Evolutionary conservation across 306 rosid genomes (phyloP), one percentile per base, ranked within the genome.

Genomic region (Alnus glutinosa): DNA sequence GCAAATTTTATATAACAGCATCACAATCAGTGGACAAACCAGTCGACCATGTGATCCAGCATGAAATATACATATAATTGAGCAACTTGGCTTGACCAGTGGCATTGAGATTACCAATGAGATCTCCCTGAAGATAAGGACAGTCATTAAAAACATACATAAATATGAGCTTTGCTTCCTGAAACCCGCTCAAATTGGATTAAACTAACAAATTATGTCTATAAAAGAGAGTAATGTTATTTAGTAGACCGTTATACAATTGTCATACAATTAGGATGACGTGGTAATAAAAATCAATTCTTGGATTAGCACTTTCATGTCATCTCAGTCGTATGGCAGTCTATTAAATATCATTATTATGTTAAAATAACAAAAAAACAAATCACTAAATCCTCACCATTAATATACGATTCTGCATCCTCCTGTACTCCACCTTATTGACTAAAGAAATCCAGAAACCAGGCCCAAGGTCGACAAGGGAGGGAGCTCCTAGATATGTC

Each of bases 371-470:
- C 42, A 69, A 23, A 46, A 9, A 37, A n/a, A 13, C 9, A 15
- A 55, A 34, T 47, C 36, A 48, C 16, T 34, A 64, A 64, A 64
- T 15, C 23, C 70, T 64, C 18, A 23, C 34, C 51, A 58, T 55
- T 55, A 23, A 23, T 23, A 16, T 36, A 34, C 15, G 14, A 59
- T 10, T 61, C 55, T 48, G 4, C 30, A 44, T 47, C 30, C 62
- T 61, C 64, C 52, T 55, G 1, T 62, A 23, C 54, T 48, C 48
- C 73, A 23, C 32, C 47, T 68, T 73, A 77, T 73, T 73, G 42
- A 42, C 52, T 75, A 67, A 81, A 78, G 50, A 74, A 80, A 80
- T 64, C 82, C 83, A 34, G 82, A 71, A 51, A 80, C 78, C 83
- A 75, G 79, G 79, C 39, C 12, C 77, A 66, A 66, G 77, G 61